Percentiles rank a stretch among this genome's conserved stretches.
These are phyloP conservation scores for Boechera retrofracta DNA, from an alignment of 345 rosid genomes.

Conservation along the genomic window DNA sequence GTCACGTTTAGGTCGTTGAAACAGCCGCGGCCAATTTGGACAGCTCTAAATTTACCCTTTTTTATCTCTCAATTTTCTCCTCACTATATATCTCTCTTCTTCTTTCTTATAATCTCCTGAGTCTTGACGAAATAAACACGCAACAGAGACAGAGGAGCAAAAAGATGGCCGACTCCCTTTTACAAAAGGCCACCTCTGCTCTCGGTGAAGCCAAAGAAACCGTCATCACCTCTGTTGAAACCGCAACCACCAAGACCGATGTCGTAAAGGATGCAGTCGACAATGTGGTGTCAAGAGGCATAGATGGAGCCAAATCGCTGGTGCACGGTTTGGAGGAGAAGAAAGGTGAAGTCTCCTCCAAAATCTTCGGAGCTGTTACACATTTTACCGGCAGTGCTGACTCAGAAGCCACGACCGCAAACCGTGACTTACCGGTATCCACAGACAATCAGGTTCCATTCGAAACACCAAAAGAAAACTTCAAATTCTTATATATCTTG, in stretches of 20 bases:
- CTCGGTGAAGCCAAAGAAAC: conserved; percentile 32
- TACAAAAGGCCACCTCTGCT: conserved; percentile 42
- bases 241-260: conserved; percentile 11
- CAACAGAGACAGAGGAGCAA: conserved; percentile 23
- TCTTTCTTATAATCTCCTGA: conserved; percentile 21
- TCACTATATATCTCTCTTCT: conserved; percentile 18
- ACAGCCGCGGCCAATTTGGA: conserved; percentile 14
- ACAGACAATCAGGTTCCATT: conserved; percentile 41
- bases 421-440: conserved; percentile 34
- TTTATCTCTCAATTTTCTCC: conserved; percentile 2
- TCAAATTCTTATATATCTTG: neutral
- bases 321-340: conserved; percentile 42
- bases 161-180: conserved; percentile 31
- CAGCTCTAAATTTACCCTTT: conserved; percentile 22
- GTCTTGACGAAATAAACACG: conserved; percentile 12
- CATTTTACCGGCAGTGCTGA: conserved; percentile 31
- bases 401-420: conserved; percentile 22
- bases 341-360: conserved; percentile 44
- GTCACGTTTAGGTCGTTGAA: conserved; percentile 25
- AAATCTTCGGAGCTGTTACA: conserved; percentile 34
- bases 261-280: conserved; percentile 40
- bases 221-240: conserved; percentile 17
- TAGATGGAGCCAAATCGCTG: conserved; percentile 45
- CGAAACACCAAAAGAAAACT: neutral
- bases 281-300: conserved; percentile 38